Evolutionary conservation across 345 rosid species (phyloP), one percentile per base, ranked within the genome.

Genomic region (Clarkia xantiana): DNA sequence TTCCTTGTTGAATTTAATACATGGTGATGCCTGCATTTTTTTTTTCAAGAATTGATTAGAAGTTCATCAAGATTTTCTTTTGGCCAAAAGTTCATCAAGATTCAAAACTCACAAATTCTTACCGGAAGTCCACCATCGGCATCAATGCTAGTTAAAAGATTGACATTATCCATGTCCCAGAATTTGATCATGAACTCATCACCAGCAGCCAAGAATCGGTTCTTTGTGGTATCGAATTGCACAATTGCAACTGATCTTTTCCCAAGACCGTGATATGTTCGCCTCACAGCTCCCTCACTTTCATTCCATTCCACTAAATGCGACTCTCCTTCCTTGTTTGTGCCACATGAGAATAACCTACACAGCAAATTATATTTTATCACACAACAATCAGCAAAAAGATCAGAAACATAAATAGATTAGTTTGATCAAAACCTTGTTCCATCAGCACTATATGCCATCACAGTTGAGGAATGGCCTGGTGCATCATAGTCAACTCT

Each of bases 401-500:
- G 60, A 18, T 29, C 16, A 39, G 49, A 57, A 14, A 42, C 36
- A n/a, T 5, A 16, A 53, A 17, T 14, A 29, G 43, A 39, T 0
- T 0, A 23, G 12, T 2, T 14, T 9, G 40, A 15, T n/a, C 12
- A 36, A 56, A 62, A 86, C 96, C 94, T 85, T 40, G 69, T 73
- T 39, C 96, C 94, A 71, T 87, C 91, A 3, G 84, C 80, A 66
- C 94, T 84, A 55, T 87, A 84, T n/a, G 80, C 75, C 94, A 84
- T 83, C 48, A 70, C 76, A 18, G 91, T 81, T 53, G 77, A 81
- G 75, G 79, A 81, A 44, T 49, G 79, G 16, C 94, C 94, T 12
- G 87, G 94, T 39, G 96, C 96, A 75, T 80, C 86, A 73, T 82
- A 86, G 62, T 82, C 89, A 49, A 82, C 96, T 65, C 94, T 75